Percentiles rank a stretch among this genome's conserved stretches.
Evolutionary conservation across 2,329 filamentous ascomycete genomes (phyloP).

Genomic region (Pleurostoma richardsiae): DNA sequence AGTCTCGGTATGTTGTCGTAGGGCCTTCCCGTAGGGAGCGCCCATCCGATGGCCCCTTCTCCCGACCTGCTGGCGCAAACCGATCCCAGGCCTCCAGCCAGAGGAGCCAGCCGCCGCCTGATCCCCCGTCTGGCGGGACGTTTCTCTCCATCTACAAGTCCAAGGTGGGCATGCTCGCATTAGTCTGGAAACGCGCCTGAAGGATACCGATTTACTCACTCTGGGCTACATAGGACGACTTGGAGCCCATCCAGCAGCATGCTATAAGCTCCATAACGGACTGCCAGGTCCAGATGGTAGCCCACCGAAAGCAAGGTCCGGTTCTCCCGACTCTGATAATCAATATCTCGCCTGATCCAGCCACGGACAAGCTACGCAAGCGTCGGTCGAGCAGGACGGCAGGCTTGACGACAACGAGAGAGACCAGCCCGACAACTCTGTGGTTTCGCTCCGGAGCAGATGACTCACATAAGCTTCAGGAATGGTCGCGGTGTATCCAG

Average conservation of each 20-base stretch:
- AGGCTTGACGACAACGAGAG: slow-evolving; percentile 47
- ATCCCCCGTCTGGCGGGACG: slow-evolving; percentile 28
- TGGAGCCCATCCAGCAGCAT: slow-evolving; percentile 49
- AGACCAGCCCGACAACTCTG: slow-evolving; percentile 41
- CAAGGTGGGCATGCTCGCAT: slow-evolving; percentile 33
- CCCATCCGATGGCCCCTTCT: slow-evolving; percentile 16
- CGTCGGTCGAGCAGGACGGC: slow-evolving; percentile 60
- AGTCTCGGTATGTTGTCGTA: slow-evolving; percentile 57
- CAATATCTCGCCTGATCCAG: slow-evolving; percentile 43
- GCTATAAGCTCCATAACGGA: slow-evolving; percentile 46
- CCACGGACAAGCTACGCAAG: slow-evolving; percentile 56
- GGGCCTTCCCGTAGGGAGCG: slow-evolving; percentile 34
- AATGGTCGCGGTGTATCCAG: slow-evolving; percentile 54
- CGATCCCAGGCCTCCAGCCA: slow-evolving; percentile 32
- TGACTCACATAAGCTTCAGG: slow-evolving; percentile 47
- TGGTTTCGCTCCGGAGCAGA: slow-evolving; percentile 53
- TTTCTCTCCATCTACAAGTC: slow-evolving; percentile 52
- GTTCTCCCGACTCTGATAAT: slow-evolving; percentile 55
- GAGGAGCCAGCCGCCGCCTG: slow-evolving; percentile 13
- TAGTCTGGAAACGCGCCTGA: slow-evolving; percentile 1
- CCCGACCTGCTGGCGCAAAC: slow-evolving; percentile 32
- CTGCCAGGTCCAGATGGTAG: slow-evolving; percentile 53
- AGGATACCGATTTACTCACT: slow-evolving; percentile 4
- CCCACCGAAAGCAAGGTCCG: slow-evolving; percentile 58
- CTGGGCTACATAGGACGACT: slow-evolving; percentile 37